Base-by-base conservation (phyloP, 192 early-diverging fungal species). In the Thamnidium elegans region DNA sequence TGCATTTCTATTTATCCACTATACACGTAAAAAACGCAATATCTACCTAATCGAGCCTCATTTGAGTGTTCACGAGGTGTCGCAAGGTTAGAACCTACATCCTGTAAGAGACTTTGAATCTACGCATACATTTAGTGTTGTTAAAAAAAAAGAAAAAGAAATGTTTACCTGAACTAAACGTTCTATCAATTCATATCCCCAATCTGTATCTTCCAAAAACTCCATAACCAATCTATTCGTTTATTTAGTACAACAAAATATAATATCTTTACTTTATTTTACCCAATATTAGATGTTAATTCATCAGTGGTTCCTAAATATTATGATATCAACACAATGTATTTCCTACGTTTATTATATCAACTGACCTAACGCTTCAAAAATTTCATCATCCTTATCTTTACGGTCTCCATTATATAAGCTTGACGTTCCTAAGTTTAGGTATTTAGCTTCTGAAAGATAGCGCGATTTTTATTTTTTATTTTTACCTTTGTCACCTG, bases 61-160 rank as follows among this genome's bases (percentile, higher is more conserved):
- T 79, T 79, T 11, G 87, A 81, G 3, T 79, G 68, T 11, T 67
- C 73, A 31, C 90, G 72, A 19, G 94, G 94, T 9, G 94, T 96
- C 2, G 95, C 94, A 56, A 95, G 84, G 72, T 94, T 96, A n/a
- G 92, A 93, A 4, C 88, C 88, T 9, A 95, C 83, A 63, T 96
- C 94, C 68, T 94, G 94, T 50, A 98, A 69, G 26, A 90, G 78
- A 67, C 93, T 94, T 84, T 98, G 95, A 58, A 98, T 90, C 81
- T 90, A 70, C 13, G 13, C 36, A 8, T 17, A 11, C 45, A 48
- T 21, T 50, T 30, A n/a, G 6, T 11, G 6, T 6, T 32, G 10
- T 26, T 48, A 3, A 34, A 7, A 63, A 14, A 31, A 3, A 9
- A 53, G 7, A 10, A 54, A 26, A 39, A n/a, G n/a, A n/a, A 42